phyloP scores from a whole-genome alignment of 257 asterid species.

The Nicotiana otophora region DNA sequence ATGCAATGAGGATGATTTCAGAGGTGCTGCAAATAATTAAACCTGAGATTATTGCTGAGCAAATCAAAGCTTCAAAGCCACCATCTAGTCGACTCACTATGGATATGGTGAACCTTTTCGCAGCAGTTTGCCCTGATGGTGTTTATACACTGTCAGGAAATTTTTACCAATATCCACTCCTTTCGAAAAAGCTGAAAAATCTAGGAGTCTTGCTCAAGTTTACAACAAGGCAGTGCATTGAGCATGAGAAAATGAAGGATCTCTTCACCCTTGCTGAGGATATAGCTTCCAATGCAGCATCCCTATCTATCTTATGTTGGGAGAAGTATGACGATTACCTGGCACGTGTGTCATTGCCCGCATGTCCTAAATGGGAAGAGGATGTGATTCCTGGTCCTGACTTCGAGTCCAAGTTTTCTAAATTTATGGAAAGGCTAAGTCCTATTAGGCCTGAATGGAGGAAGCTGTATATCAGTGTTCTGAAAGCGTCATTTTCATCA shows the following conservation, averaged over 20 bases:
- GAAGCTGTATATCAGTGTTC: background rate
- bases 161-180: too few species aligned
- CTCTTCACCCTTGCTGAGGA: background rate
- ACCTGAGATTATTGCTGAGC: background rate
- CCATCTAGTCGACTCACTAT: background rate
- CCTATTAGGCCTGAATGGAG: background rate
- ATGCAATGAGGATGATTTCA: background rate
- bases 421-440: background rate
- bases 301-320: background rate
- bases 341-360: background rate
- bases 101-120: background rate
- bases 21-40: background rate
- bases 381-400: too few species aligned
- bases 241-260: background rate
- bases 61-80: background rate
- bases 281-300: background rate
- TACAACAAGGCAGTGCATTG: background rate
- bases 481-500: background rate
- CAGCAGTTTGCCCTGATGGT: fast-evolving
- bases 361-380: too few species aligned
- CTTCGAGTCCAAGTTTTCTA: background rate
- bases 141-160: background rate
- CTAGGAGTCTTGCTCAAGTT: background rate
- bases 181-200: background rate
- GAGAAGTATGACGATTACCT: background rate